These are phyloP conservation scores for Nothophoma quercina DNA, from an alignment of 2,329 filamentous ascomycete species.

Conservation along the genomic window DNA sequence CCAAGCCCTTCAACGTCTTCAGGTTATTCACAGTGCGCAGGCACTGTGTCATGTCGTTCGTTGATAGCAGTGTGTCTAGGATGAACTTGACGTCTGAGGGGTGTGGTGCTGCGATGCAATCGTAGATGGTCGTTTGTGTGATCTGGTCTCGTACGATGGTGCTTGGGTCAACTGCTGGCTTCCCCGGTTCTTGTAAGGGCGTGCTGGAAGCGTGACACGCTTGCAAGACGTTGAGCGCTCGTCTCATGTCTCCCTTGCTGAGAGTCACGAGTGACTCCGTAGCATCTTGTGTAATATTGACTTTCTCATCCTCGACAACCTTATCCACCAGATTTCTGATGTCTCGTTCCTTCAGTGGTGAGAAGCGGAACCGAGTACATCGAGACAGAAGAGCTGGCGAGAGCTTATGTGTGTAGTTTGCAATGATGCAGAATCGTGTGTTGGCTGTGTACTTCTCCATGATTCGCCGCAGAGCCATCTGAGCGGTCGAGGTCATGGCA, in stretches of 20 bases:
- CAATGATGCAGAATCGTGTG: constrained; percentile 97
- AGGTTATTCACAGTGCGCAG: constrained; percentile 86
- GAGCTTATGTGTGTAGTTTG: constrained; percentile 98
- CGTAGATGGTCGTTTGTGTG: constrained; percentile 91
- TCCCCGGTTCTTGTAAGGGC: constrained; percentile 59
- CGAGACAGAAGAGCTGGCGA: constrained; percentile 90
- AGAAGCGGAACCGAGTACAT: constrained; percentile 95
- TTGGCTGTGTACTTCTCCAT: constrained; percentile 99
- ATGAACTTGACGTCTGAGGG: constrained; percentile 88
- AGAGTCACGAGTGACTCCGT: constrained; percentile 83
- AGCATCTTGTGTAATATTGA: constrained; percentile 83
- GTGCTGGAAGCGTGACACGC: constrained; percentile 93
- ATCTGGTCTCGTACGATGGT: constrained; percentile 81
- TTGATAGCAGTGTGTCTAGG: constrained; percentile 80
- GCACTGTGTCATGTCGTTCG: constrained; percentile 87
- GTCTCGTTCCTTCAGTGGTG: constrained; percentile 86
- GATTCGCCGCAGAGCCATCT: constrained; percentile 95
- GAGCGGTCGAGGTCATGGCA: constrained; percentile 97
- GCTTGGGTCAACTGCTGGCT: constrained; percentile 58
- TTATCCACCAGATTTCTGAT: constrained; percentile 86
- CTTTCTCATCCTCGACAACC: constrained; percentile 85
- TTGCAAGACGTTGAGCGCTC: constrained; percentile 93
- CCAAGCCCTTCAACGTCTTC: constrained; percentile 84
- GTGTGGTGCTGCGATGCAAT: constrained; percentile 94
- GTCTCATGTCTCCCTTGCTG: constrained; percentile 94